Evolutionary conservation across 2,329 filamentous ascomycete species (phyloP), one percentile per base, ranked within the genome.

Genomic region (Penicillium sumatraense): DNA sequence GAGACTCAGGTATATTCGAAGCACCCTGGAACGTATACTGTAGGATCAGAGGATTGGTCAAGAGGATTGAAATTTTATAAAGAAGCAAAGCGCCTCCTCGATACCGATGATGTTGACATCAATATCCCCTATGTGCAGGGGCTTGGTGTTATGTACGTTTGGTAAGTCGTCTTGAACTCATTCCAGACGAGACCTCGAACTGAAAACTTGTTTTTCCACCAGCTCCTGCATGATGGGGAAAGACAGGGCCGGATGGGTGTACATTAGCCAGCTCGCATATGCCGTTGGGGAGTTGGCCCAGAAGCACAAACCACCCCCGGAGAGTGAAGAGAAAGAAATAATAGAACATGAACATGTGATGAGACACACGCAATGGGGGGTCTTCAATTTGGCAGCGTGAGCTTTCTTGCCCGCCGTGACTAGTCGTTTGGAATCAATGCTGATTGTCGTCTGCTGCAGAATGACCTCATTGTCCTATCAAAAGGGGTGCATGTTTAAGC

Each of bases 141-240:
- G 1, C 47, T 72, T 14, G 70, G 66, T 3, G 61, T 72, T 1
- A 54, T 72, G n/a, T 66, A 67, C 51, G 44, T 65, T 18, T 69
- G 65, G 70, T 72, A 60, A 60, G 65, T 53, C 14, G 14, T 36
- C 16, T 31, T 18, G 6, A 3, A 21, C 11, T 18, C 21, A 2
- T 18, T n/a, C 26, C 29, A 14, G 10, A 1, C 5, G 20, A 26
- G 13, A 36, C 20, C 10, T 5, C 20, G 5, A 11, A 21, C 18
- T 18, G 16, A 10, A 33, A 9, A n/a, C 23, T 14, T 2, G 10
- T 21, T 7, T 27, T n/a, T 6, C 26, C 36, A 26, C 26, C 40
- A 75, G 72, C 56, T 64, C 69, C 16, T 65, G 63, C 42, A 61
- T 69, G 47, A 71, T 67, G 14, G 66, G 70, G 10, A 68, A 71